These are phyloP conservation scores for Claviceps capensis DNA, from an alignment of 2,329 filamentous ascomycete genomes.

Conservation along the genomic window DNA sequence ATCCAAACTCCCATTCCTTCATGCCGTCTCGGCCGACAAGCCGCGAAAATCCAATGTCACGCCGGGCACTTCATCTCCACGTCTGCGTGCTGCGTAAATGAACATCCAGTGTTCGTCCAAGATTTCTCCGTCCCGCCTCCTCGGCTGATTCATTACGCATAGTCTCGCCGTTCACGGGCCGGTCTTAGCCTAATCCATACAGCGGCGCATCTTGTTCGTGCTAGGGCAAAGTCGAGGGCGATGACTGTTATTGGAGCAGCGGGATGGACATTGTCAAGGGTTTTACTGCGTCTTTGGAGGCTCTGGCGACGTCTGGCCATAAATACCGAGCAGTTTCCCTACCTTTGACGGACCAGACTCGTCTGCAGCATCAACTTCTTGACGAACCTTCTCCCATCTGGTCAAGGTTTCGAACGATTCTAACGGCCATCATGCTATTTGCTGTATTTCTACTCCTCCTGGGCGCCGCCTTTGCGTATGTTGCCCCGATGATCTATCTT, in stretches of 20 bases:
- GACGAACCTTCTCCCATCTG: constrained; percentile 1
- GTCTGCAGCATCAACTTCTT: not conserved
- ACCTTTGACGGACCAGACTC: constrained; percentile 2
- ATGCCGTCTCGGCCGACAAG: too few species aligned
- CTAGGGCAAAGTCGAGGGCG: not conserved
- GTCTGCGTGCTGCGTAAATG: too few species aligned
- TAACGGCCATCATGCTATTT: constrained; percentile 8
- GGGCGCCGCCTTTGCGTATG: constrained; percentile 10
- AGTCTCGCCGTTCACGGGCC: too few species aligned
- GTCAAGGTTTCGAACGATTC: constrained; percentile 7
- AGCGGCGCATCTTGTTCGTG: not conserved
- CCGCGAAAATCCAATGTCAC: too few species aligned
- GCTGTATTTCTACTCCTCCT: constrained; percentile 6
- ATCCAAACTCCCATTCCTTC: too few species aligned
- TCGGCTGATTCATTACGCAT: not conserved
- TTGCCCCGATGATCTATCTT: not conserved
- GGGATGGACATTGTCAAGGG: constrained; percentile 5
- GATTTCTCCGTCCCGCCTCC: too few species aligned
- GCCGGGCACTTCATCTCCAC: too few species aligned
- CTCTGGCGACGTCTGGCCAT: constrained; percentile 11
- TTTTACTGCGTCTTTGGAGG: constrained; percentile 5
- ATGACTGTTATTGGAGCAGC: not conserved
- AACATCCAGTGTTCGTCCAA: too few species aligned
- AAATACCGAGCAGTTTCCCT: constrained; percentile 17
- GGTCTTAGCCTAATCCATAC: not conserved